These are phyloP conservation scores for Quercus lobata DNA, from an alignment of 331 rosid genomes.

Conservation along the genomic window DNA sequence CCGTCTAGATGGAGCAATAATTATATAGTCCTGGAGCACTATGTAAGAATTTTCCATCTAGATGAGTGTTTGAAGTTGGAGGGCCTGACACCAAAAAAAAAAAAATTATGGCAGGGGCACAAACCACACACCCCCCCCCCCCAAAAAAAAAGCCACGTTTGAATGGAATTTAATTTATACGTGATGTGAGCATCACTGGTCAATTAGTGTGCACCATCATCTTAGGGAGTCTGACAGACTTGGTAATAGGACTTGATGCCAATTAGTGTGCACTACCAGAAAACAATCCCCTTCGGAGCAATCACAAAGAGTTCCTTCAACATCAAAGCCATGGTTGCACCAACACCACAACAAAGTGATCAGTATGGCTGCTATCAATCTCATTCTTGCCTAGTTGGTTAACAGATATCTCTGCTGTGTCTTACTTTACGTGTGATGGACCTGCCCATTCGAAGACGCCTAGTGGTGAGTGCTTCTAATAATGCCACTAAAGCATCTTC, in stretches of 20 bases:
- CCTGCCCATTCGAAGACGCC: conserved; percentile 94
- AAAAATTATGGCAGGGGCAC: neutral
- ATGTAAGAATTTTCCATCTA: no score
- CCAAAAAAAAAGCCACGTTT: neutral
- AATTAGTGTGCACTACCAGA: neutral
- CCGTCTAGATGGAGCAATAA: no score
- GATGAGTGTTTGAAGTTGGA: no score
- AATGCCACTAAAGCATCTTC: conserved; percentile 57
- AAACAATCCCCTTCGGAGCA: neutral
- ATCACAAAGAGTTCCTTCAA: neutral
- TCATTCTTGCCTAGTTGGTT: conserved; percentile 23
- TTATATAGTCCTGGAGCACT: no score
- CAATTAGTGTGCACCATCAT: neutral
- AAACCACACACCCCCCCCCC: no score
- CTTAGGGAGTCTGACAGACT: neutral
- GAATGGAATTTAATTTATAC: neutral
- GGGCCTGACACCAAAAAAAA: no score
- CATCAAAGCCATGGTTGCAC: neutral
- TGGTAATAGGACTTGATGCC: neutral
- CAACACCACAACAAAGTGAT: neutral
- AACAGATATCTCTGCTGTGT: conserved; percentile 46
- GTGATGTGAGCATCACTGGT: neutral
- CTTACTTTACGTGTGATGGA: conserved; percentile 75
- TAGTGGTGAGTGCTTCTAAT: conserved; percentile 71
- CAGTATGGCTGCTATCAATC: neutral